phyloP scores from a whole-genome alignment of 768 basidiomycete species.

The Neoboletus magnificus region DNA sequence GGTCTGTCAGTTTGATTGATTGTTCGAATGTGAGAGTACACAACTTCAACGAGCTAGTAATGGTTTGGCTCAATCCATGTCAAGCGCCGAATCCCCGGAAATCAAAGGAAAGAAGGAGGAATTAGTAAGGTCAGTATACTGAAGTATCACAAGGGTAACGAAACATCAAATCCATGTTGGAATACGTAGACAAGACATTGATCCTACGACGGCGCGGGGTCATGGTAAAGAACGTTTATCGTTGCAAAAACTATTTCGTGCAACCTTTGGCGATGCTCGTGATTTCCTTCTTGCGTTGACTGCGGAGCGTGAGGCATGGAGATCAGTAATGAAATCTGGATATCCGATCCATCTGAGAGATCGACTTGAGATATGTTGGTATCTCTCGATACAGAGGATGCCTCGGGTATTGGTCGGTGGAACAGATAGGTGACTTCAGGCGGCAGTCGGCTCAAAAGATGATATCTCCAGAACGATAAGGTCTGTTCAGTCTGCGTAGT shows the following conservation, averaged over 20 bases:
- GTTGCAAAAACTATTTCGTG: conserved; percentile 31
- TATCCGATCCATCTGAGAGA: conserved; percentile 17
- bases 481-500: conserved; percentile 3
- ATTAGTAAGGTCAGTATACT: conserved; percentile 4
- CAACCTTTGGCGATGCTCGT: not conserved
- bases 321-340: conserved; percentile 29
- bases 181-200: not conserved
- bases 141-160: not conserved
- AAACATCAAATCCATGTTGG: conserved; percentile 12
- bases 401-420: conserved; percentile 11
- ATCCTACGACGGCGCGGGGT: conserved; percentile 10
- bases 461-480: conserved; percentile 22
- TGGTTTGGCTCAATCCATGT: not conserved
- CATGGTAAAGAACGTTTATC: conserved; percentile 13
- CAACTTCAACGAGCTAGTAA: not conserved
- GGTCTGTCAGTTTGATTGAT: not conserved
- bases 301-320: conserved; percentile 25
- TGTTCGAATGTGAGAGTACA: not conserved
- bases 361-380: not conserved
- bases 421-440: conserved; percentile 31
- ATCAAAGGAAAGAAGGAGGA: not conserved
- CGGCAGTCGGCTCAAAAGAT: conserved; percentile 14
- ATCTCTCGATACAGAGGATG: not conserved
- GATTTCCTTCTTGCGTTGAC: not conserved
- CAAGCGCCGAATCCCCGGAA: not conserved